Conservation (phyloP, 2,329 filamentous ascomycete species). For the Colletotrichum endophyticum region DNA sequence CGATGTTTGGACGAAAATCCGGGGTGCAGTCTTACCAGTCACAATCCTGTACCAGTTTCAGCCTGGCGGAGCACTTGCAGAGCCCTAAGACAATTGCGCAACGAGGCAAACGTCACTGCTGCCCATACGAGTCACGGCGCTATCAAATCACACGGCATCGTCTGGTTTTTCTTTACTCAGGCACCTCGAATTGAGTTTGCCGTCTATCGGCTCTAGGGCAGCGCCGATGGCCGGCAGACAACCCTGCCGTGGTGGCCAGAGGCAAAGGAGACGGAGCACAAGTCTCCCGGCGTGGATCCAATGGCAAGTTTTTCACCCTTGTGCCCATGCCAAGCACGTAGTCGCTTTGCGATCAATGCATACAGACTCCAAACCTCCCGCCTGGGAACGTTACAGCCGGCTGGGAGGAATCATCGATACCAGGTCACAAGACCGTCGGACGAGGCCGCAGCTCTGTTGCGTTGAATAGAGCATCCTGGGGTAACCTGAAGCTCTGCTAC, state of each 20-base stretch:
- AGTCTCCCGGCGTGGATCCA: neutral
- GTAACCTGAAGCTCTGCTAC: neutral
- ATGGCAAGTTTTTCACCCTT: neutral
- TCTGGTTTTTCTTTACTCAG: neutral
- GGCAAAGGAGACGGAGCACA: neutral
- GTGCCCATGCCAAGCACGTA: neutral
- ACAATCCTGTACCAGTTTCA: neutral
- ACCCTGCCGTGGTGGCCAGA: neutral
- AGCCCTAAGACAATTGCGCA: neutral
- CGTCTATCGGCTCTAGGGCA: neutral
- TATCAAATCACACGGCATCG: neutral
- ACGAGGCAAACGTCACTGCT: neutral
- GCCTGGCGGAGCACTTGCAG: neutral
- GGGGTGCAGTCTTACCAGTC: neutral
- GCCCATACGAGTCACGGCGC: neutral
- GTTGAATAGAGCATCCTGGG: neutral
- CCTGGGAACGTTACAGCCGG: neutral
- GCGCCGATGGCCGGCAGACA: neutral
- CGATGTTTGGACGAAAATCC: neutral
- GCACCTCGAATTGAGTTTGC: neutral
- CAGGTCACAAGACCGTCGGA: neutral
- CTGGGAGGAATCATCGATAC: neutral
- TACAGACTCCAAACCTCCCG: neutral
- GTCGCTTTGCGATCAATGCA: neutral
- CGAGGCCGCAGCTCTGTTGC: neutral